Percentiles rank a stretch among this genome's conserved stretches.
These are phyloP conservation scores for Ustulina deusta DNA, from an alignment of 2,329 filamentous ascomycete species.

Conservation along the genomic window DNA sequence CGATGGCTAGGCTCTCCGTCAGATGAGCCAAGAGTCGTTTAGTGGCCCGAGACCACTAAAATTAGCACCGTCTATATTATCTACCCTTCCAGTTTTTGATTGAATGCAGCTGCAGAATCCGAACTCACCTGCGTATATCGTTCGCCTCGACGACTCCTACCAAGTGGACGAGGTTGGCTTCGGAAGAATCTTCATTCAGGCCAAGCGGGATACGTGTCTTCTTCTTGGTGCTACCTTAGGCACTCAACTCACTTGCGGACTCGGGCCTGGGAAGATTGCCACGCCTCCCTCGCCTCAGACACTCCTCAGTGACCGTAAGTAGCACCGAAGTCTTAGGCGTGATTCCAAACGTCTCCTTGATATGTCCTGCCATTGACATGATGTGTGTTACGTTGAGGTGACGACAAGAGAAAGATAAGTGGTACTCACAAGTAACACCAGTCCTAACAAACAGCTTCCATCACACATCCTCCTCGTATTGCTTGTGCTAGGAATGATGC, in stretches of 20 bases:
- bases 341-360: conserved; percentile 1
- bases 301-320: conserved; percentile 8
- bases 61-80: conserved; percentile 40
- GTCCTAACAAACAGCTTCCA: neutral
- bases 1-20: conserved; percentile 20
- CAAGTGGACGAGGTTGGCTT: conserved; percentile 3
- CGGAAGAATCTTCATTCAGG: conserved; percentile 5
- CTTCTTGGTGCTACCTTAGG: conserved; percentile 17
- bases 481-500: conserved; percentile 3
- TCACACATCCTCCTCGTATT: conserved; percentile 8
- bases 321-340: conserved; percentile 16
- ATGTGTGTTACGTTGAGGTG: neutral
- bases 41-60: conserved; percentile 33
- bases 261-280: conserved; percentile 11
- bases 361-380: neutral
- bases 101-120: conserved; percentile 28
- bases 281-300: conserved; percentile 1
- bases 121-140: neutral
- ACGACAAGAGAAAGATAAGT: conserved; percentile 3
- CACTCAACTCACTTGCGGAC: neutral
- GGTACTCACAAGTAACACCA: conserved; percentile 17
- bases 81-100: conserved; percentile 28
- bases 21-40: conserved; percentile 28
- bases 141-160: neutral
- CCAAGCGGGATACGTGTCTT: conserved; percentile 25